Evolutionary conservation across 352 stramenopile genomes (phyloP), one percentile per base, ranked within the genome.

Genomic region (Phytopythium montanum): DNA sequence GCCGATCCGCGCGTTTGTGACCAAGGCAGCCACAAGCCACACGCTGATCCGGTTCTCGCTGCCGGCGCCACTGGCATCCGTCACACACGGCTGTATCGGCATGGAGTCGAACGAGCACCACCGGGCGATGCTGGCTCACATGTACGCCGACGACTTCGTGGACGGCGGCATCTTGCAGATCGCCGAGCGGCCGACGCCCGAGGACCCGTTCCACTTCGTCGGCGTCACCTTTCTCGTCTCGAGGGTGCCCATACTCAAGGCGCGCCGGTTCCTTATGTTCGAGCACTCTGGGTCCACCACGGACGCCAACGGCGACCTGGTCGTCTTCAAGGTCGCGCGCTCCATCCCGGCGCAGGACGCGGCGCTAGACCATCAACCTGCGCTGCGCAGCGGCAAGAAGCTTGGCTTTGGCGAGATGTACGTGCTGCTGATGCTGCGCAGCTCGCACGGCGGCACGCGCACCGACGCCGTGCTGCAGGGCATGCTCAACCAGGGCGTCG

Each of bases 91-190:
- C 13, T 34, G 75, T 13, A 69, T 81, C 55, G 51, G 55, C 48
- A 4, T 36, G 29, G 72, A 79, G 19, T 73, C 55, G 14, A 76
- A 69, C 23, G 72, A 70, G 42, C 70, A 78, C 14, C 42, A 65
- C 25, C 73, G 73, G 12, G 71, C 59, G 10, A 62, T 63, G 34
- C 61, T 70, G 19, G 73, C 68, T 33, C 70, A 81, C 55, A 59
- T 86, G 56, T 82, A 79, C 56, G 67, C 74, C 46, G 65, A 79
- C 28, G 53, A 70, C 33, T 82, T 84, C 51, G 56, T 87, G 25
- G 76, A 81, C 53, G 72, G 62, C 23, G 71, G 60, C n/a, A 65
- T 86, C 28, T 8, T 45, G 39, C 39, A 45, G 39, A 45, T 45
- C 39, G 2, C 39, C 1, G 39, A 45, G 39, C 18, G 39, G 18